These are phyloP conservation scores for Primulina tabacum DNA, from an alignment of 257 asterid species.

Conservation along the genomic window DNA sequence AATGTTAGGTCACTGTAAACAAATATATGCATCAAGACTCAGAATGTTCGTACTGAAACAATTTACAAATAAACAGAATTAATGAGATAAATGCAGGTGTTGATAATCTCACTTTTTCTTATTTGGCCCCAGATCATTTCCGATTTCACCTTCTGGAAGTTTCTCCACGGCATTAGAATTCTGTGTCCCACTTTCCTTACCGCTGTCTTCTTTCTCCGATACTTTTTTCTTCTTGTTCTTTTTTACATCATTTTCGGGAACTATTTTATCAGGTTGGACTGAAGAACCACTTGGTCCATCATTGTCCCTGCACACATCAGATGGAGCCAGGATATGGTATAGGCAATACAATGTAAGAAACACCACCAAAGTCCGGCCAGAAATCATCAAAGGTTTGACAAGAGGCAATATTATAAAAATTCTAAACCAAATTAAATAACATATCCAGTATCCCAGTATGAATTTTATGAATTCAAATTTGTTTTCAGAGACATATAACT, in stretches of 20 bases:
- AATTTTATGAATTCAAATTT: not conserved
- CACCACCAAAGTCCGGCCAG: slow-evolving; percentile 1
- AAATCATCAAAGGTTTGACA: not conserved
- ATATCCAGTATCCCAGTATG: not conserved
- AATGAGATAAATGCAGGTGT: slow-evolving; percentile 4
- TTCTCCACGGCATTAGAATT: slow-evolving; percentile 31
- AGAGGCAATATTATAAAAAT: not conserved
- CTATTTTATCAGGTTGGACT: slow-evolving; percentile 25
- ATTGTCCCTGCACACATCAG: slow-evolving; percentile 31
- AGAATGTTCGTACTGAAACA: slow-evolving; percentile 12
- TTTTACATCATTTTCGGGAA: slow-evolving; percentile 37
- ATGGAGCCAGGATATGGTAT: not conserved
- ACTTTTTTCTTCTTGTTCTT: slow-evolving; percentile 48
- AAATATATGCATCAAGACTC: slow-evolving; percentile 12
- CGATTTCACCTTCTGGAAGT: slow-evolving; percentile 38
- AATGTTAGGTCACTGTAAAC: not conserved
- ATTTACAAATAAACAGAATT: not conserved
- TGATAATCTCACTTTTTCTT: slow-evolving; percentile 52
- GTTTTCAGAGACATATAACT: not conserved
- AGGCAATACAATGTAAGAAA: not conserved
- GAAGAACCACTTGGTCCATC: slow-evolving; percentile 22
- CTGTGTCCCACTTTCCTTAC: slow-evolving; percentile 29
- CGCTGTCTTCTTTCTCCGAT: slow-evolving; percentile 34
- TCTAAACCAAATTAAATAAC: slow-evolving; percentile 11
- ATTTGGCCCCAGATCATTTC: slow-evolving; percentile 38